Evolutionary conservation across 192 early-diverging fungal species (phyloP), one percentile per base, ranked within the genome.

Genomic region (Backusella macrospora): DNA sequence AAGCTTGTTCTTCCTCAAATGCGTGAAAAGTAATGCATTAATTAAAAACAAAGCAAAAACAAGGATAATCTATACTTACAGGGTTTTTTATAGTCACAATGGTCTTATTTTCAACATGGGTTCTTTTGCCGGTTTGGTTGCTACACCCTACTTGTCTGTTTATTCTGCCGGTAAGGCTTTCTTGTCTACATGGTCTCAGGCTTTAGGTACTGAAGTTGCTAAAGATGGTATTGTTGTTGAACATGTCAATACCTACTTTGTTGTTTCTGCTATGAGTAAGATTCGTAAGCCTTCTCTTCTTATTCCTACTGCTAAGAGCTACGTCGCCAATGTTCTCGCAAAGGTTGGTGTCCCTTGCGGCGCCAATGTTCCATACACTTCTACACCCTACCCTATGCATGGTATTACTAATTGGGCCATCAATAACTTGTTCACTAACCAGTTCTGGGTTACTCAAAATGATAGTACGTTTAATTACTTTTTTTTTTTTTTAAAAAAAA

Each of bases 131-230:
- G 96, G 94, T 9, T 85, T 91, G 26, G 82, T 95, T 39, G 91
- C 96, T 26, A 90, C 92, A 44, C 95, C 94, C 47, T 90, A 90
- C 76, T 83, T 99, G 65, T 89, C 94, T 59, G 90, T 94, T 29
- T 99, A 99, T 85, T 95, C 95, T 76, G 96, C 90, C 39, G 91
- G 94, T 71, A 99, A 99, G 81, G 89, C 95, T 7, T 99, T 98
- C 84, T 82, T 99, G 71, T 89, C 88, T 62, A 92, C 84, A 74
- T 99, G 94, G 90, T 95, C 93, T 62, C 90, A 93, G 83, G 95
- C 95, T 39, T 81, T 99, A 62, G 95, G 90, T 23, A 84, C 89
- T 26, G 97, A 99, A 79, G 76, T 94, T 39, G 80, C 85, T 29
- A 73, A 82, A 6, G 78, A 85, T 26, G 90, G 90, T 48, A 86